These are phyloP conservation scores for Ambrosia hybrid DNA, from an alignment of 140 eudicot species.

Conservation along the genomic window DNA sequence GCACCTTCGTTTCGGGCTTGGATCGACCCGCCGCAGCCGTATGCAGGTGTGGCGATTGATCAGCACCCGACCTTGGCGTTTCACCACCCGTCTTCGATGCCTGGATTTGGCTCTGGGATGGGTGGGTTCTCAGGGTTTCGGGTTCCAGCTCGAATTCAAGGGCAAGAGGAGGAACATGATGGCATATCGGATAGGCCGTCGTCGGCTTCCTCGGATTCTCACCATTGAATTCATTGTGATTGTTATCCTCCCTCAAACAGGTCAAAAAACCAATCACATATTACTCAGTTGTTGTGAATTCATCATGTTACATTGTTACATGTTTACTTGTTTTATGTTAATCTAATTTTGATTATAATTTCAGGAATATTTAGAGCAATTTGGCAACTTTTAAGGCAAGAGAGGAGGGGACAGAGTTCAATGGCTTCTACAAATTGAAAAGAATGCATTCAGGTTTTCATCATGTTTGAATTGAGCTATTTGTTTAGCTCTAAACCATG, in stretches of 20 bases:
- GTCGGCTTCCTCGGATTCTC: slow-evolving; percentile 97
- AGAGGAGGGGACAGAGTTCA: slow-evolving; percentile 16
- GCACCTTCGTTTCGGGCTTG: slow-evolving; percentile 94
- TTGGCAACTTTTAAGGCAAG: slow-evolving; percentile 3
- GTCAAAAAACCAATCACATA: slow-evolving; percentile 26
- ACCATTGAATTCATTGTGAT: slow-evolving; percentile 59
- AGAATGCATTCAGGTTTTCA: slow-evolving; percentile 36
- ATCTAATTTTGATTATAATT: slow-evolving; percentile 12
- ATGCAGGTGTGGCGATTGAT: slow-evolving; percentile 39
- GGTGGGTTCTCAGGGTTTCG: slow-evolving; percentile 87
- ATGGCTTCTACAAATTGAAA: slow-evolving; percentile 22
- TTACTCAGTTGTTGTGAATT: no score
- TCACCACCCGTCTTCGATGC: slow-evolving; percentile 53
- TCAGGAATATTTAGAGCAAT: slow-evolving; percentile 25
- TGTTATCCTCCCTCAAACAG: slow-evolving; percentile 37
- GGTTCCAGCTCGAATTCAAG: slow-evolving; percentile 93
- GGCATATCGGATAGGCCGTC: slow-evolving; percentile 91
- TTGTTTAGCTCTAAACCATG: slow-evolving; percentile 38
- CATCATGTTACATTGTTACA: background rate
- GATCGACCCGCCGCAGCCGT: slow-evolving; percentile 63
- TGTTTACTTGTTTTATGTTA: background rate
- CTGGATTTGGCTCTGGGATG: slow-evolving; percentile 58
- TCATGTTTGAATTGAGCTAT: slow-evolving; percentile 37
- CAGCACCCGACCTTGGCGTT: slow-evolving; percentile 55
- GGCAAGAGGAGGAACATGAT: slow-evolving; percentile 95